A percentile compares a stretch with the other conserved stretches of the same genome.
Conservation (phyloP, 2,329 filamentous ascomycete genomes). For the Beauveria medogensis region DNA sequence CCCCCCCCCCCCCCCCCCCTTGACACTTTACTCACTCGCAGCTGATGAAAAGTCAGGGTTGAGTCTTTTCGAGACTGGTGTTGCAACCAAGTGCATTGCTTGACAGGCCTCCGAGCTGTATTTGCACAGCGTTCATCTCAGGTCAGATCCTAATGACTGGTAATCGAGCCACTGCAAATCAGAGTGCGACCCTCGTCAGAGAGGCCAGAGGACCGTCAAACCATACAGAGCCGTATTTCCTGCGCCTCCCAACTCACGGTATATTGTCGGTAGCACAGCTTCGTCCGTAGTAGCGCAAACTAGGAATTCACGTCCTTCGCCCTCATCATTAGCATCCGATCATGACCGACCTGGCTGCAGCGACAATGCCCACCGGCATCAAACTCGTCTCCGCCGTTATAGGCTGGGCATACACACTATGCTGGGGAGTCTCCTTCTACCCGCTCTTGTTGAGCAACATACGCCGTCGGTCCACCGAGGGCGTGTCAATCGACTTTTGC, state of each 20-base stretch:
- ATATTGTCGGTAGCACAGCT: background rate
- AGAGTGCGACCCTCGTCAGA: background rate
- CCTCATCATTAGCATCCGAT: background rate
- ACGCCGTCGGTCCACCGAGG: background rate
- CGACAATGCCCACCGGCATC: background rate
- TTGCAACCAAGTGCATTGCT: too few relatives aligned
- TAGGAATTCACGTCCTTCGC: background rate
- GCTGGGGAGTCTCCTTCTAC: background rate
- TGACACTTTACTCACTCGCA: too few relatives aligned
- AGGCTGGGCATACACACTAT: background rate
- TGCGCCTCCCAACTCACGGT: background rate
- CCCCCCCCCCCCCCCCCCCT: too few relatives aligned
- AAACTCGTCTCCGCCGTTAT: background rate
- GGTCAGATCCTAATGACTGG: background rate
- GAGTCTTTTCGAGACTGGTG: too few relatives aligned
- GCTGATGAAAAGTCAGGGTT: too few relatives aligned
- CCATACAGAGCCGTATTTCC: background rate
- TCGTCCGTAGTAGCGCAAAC: too few relatives aligned
- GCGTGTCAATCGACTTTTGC: background rate
- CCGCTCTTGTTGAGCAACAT: background rate
- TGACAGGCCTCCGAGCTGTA: too few relatives aligned
- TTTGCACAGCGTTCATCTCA: too few relatives aligned
- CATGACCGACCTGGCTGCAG: background rate
- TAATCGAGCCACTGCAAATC: background rate
- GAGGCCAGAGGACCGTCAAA: too few relatives aligned